Conservation (phyloP, 2,329 filamentous ascomycete genomes). For the Aspergillus melleus region DNA sequence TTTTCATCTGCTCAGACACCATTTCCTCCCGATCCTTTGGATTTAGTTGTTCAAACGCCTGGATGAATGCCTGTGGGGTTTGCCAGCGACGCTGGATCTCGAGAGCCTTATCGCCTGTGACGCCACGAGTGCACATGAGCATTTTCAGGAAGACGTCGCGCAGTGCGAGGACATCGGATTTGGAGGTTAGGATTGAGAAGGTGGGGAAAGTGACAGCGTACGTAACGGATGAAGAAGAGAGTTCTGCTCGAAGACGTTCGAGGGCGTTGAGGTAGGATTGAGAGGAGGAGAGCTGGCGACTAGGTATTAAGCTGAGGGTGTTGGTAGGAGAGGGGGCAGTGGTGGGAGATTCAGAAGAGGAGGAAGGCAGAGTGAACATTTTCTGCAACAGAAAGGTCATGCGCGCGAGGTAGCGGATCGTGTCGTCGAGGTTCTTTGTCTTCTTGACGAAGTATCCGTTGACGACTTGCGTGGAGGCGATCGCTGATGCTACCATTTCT, state of each 20-base stretch:
- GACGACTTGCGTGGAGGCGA: slow-evolving; percentile 75
- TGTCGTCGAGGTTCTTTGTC: slow-evolving; percentile 74
- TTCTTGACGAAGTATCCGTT: slow-evolving; percentile 78
- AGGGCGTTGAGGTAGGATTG: slow-evolving; percentile 67
- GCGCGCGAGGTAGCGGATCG: slow-evolving; percentile 70
- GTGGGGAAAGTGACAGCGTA: slow-evolving; percentile 69
- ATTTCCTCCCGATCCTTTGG: slow-evolving; percentile 60
- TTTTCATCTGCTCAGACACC: slow-evolving; percentile 57
- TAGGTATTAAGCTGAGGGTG: slow-evolving; percentile 64
- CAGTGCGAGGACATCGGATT: slow-evolving; percentile 72
- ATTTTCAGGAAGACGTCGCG: slow-evolving; percentile 79
- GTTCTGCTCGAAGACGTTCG: slow-evolving; percentile 55
- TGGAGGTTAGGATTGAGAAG: slow-evolving; percentile 71
- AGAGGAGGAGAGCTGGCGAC: slow-evolving; percentile 56
- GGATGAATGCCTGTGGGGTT: slow-evolving; percentile 70
- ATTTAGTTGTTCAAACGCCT: slow-evolving; percentile 62
- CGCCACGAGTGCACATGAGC: slow-evolving; percentile 76
- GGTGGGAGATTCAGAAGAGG: background rate
- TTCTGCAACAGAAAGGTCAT: slow-evolving; percentile 69
- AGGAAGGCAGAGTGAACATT: slow-evolving; percentile 50
- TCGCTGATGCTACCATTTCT: slow-evolving; percentile 69
- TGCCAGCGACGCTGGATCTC: slow-evolving; percentile 79
- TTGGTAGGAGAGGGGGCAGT: slow-evolving; percentile 5
- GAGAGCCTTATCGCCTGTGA: slow-evolving; percentile 75
- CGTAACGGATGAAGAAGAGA: slow-evolving; percentile 40